A percentile compares a stretch with the other conserved stretches of the same genome.
Conservation (phyloP, 2,329 filamentous ascomycete species). For the Bipolaris oryzae region DNA sequence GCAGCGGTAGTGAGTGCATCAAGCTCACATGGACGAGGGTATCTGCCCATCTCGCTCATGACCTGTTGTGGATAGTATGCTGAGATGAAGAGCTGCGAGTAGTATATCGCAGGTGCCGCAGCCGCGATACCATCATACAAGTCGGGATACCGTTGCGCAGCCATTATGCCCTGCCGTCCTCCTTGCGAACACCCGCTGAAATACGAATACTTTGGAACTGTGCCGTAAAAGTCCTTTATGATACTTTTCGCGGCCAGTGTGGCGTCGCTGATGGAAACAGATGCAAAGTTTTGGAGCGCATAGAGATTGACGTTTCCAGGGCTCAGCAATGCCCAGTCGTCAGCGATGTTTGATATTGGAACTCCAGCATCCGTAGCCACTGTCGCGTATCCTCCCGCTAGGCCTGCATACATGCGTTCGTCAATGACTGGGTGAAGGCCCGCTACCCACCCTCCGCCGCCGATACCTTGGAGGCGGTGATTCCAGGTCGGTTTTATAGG, state of each 20-base stretch:
- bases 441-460: slow-evolving; percentile 28
- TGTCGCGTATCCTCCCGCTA: slow-evolving; percentile 32
- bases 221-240: slow-evolving; percentile 37
- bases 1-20: slow-evolving; percentile 24
- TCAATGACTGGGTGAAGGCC: slow-evolving; percentile 25
- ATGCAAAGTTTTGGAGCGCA: slow-evolving; percentile 45
- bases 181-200: slow-evolving; percentile 45
- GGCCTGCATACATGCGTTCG: slow-evolving; percentile 20
- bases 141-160: slow-evolving; percentile 42
- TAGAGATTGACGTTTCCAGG: slow-evolving; percentile 33
- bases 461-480: slow-evolving; percentile 21
- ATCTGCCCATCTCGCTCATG: slow-evolving; percentile 1
- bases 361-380: slow-evolving; percentile 33
- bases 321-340: slow-evolving; percentile 25
- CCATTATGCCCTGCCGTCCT: slow-evolving; percentile 39
- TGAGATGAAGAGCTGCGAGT: slow-evolving; percentile 17
- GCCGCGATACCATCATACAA: slow-evolving; percentile 41
- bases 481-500: slow-evolving; percentile 33
- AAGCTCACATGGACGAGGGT: slow-evolving; percentile 30
- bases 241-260: slow-evolving; percentile 25
- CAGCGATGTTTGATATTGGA: not conserved
- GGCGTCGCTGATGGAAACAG: slow-evolving; percentile 40
- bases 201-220: slow-evolving; percentile 36
- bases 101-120: slow-evolving; percentile 33
- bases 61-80: too few relatives aligned